A percentile compares a stretch with the other conserved stretches of the same genome.
These are phyloP conservation scores for Diplocarpon rosae DNA, from an alignment of 2,329 filamentous ascomycete species.

Conservation along the genomic window DNA sequence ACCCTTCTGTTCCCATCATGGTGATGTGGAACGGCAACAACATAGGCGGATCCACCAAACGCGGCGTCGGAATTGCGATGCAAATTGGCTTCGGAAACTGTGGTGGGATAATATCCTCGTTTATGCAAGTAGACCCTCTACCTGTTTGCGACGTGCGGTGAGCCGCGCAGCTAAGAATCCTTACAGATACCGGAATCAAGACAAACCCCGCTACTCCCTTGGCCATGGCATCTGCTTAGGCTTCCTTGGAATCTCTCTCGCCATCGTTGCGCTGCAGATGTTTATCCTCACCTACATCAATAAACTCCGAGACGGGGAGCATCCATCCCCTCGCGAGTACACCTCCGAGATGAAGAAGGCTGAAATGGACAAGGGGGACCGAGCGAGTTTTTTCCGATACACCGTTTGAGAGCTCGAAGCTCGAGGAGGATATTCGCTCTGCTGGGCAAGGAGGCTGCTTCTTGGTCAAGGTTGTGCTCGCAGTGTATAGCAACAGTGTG, in stretches of 20 bases:
- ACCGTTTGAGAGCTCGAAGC: background rate
- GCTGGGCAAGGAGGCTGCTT: too few relatives aligned
- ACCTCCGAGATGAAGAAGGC: constrained; percentile 1
- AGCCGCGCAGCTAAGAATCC: background rate
- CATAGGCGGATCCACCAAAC: constrained; percentile 43
- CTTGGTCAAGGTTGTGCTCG: too few relatives aligned
- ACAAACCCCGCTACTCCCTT: constrained; percentile 1
- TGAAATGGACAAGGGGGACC: constrained; percentile 6
- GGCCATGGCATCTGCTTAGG: constrained; percentile 3
- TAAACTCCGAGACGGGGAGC: constrained; percentile 3
- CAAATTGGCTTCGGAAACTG: constrained; percentile 50
- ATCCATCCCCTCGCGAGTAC: constrained; percentile 2
- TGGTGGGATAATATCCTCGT: constrained; percentile 6
- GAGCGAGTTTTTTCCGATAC: constrained; percentile 8
- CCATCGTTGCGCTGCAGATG: constrained; percentile 1
- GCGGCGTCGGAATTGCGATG: constrained; percentile 52
- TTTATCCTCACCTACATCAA: constrained; percentile 2
- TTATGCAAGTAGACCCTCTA: background rate
- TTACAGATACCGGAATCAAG: constrained; percentile 5
- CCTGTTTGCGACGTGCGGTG: background rate
- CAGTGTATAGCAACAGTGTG: too few relatives aligned
- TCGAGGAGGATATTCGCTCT: background rate
- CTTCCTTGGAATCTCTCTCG: constrained; percentile 3
- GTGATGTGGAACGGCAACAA: constrained; percentile 31
- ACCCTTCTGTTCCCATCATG: constrained; percentile 40